A percentile compares a stretch with the other conserved stretches of the same genome.
Conservation (phyloP, 306 rosid genomes). For the Abrus precatorius region DNA sequence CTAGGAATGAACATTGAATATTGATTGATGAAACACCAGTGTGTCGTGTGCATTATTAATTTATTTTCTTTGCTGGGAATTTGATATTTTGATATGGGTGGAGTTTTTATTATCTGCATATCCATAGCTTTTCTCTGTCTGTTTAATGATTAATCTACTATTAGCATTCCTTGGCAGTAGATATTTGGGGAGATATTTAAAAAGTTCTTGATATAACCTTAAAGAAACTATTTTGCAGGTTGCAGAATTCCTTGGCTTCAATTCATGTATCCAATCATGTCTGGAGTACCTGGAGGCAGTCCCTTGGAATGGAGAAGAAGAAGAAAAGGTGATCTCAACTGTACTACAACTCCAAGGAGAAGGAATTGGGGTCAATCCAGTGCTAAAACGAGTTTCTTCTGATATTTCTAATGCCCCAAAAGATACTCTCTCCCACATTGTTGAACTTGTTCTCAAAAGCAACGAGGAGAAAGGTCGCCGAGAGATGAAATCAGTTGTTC, state of each 20-base stretch:
- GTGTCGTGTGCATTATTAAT: neutral
- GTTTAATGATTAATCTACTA: neutral
- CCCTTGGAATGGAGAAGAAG: conserved; percentile 97
- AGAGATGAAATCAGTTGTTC: conserved; percentile 89
- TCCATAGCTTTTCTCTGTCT: neutral
- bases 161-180: neutral
- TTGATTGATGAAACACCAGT: neutral
- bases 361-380: conserved; percentile 74
- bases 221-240: conserved; percentile 62
- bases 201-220: conserved; percentile 9
- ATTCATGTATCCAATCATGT: conserved; percentile 82
- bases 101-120: too few relatives aligned
- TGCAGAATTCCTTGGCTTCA: conserved; percentile 86
- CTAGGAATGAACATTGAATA: neutral
- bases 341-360: conserved; percentile 78
- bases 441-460: conserved; percentile 90
- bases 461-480: conserved; percentile 88
- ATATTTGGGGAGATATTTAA: neutral
- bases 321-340: conserved; percentile 87
- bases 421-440: conserved; percentile 77
- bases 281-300: conserved; percentile 94
- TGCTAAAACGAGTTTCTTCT: conserved; percentile 88
- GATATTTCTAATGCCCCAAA: conserved; percentile 66
- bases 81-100: too few relatives aligned
- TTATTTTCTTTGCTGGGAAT: neutral